Percentiles rank a stretch among this genome's conserved stretches.
Evolutionary conservation across 768 basidiomycete species (phyloP).

Genomic region (Phaeotremella skinneri): DNA sequence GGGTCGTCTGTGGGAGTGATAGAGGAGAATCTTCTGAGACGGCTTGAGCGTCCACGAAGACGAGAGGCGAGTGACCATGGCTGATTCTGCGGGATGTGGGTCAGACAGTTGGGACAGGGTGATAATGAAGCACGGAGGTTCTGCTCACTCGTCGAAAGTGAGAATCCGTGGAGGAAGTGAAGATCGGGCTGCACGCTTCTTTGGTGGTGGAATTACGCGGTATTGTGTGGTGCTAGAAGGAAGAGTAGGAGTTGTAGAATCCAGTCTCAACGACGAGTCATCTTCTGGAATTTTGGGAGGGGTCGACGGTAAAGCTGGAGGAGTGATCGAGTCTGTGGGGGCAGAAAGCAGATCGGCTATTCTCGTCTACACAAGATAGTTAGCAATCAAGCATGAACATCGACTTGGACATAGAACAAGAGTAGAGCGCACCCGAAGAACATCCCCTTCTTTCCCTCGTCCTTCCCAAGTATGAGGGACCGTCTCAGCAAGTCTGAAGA

Average conservation of each 20-base stretch:
- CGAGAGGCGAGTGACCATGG: slow-evolving; percentile 11
- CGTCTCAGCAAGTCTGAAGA: slow-evolving; percentile 52
- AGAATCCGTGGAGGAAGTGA: slow-evolving; percentile 31
- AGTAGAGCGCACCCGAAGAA: slow-evolving; percentile 36
- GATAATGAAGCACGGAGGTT: background rate
- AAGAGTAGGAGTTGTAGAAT: slow-evolving; percentile 3
- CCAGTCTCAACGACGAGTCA: background rate
- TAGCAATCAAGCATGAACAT: background rate
- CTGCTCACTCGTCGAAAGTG: slow-evolving; percentile 30
- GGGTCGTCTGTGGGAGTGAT: background rate
- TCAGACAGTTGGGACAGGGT: background rate
- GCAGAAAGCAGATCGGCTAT: background rate
- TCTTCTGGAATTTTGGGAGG: background rate
- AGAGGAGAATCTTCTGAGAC: slow-evolving; percentile 11
- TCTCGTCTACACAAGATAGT: background rate
- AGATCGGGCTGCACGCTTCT: background rate
- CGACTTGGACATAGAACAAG: background rate
- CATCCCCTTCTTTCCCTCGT: slow-evolving; percentile 43
- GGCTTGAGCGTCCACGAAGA: slow-evolving; percentile 46
- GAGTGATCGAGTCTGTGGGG: slow-evolving; percentile 8
- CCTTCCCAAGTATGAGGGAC: slow-evolving; percentile 49
- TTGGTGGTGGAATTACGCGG: slow-evolving; percentile 11
- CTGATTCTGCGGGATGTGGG: slow-evolving; percentile 7
- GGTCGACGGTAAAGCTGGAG: slow-evolving; percentile 16
- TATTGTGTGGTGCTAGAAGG: slow-evolving; percentile 18